These are phyloP conservation scores for Pichia kudriavzevii DNA, from an alignment of 1,139 yeast genomes.

Conservation along the genomic window DNA sequence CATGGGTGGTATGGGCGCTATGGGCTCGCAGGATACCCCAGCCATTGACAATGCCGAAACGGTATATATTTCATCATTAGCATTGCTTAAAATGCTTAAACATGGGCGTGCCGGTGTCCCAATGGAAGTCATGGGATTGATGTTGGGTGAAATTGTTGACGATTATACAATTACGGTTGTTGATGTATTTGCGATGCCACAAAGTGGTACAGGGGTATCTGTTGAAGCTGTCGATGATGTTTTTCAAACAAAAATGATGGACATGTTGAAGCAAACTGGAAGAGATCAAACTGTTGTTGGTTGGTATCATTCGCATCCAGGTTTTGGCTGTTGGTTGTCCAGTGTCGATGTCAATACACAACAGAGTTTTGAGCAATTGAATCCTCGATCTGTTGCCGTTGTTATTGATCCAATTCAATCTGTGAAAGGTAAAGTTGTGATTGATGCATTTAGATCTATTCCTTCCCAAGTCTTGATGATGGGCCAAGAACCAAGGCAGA, in stretches of 20 bases:
- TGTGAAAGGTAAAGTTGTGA: conserved; percentile 96
- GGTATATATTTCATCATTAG: conserved; percentile 91
- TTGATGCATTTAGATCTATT: conserved; percentile 95
- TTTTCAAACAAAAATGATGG: conserved; percentile 99
- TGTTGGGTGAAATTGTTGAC: conserved; percentile 98
- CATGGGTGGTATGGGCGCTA: conserved; percentile 22
- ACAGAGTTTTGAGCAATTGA: conserved; percentile 93
- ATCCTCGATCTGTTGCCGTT: conserved; percentile 92
- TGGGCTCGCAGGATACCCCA: conserved; percentile 49
- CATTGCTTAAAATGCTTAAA: conserved; percentile 90
- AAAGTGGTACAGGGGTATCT: conserved; percentile 95
- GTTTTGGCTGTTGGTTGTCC: conserved; percentile 97
- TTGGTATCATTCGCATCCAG: conserved; percentile 99
- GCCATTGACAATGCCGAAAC: conserved; percentile 94
- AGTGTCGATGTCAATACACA: conserved; percentile 97
- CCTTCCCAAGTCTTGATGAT: conserved; percentile 84
- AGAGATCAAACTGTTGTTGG: conserved; percentile 98
- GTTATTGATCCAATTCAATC: conserved; percentile 98
- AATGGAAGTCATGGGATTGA: conserved; percentile 99
- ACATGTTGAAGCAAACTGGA: conserved; percentile 97
- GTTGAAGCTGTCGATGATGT: conserved; percentile 99
- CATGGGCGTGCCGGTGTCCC: conserved; percentile 99
- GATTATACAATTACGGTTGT: conserved; percentile 96
- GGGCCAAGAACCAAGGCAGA: conserved; percentile 97
- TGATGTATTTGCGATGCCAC: conserved; percentile 99